These are phyloP conservation scores for Tetrahymena thermophila DNA, from an alignment of 73 alveolate species.

Conservation along the genomic window DNA sequence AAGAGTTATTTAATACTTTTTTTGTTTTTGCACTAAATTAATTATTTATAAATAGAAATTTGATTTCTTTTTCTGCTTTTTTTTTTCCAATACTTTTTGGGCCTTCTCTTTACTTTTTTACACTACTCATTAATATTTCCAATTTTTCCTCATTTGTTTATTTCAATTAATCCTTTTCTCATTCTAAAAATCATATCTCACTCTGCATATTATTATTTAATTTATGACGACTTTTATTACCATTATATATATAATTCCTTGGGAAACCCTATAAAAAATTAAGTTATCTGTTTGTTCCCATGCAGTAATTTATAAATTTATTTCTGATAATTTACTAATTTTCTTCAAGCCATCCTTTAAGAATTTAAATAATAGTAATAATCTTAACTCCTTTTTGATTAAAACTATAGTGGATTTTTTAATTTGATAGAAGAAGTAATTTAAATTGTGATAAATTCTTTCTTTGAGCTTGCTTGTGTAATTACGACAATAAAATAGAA, in stretches of 20 bases:
- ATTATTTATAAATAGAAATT: background rate
- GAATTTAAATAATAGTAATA: background rate
- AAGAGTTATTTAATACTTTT: background rate
- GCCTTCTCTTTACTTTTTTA: background rate
- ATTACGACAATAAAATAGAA: background rate
- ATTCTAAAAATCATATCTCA: background rate
- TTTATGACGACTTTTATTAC: background rate
- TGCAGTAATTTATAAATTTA: background rate
- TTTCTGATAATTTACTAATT: background rate
- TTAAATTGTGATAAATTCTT: background rate
- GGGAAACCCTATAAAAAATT: background rate
- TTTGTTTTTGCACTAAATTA: background rate
- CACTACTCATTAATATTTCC: background rate
- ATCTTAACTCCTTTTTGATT: background rate
- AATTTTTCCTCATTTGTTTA: background rate
- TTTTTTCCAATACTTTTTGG: background rate
- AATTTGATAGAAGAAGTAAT: background rate
- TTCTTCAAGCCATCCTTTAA: background rate
- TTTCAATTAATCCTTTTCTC: background rate
- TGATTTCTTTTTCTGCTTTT: background rate
- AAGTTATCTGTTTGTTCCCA: background rate
- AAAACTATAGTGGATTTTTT: too few species aligned
- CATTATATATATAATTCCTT: background rate
- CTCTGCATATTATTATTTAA: background rate
- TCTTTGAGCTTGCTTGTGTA: background rate